Evolutionary conservation across 352 stramenopile species (phyloP), one percentile per base, ranked within the genome.

Genomic region (Elongisporangium prolatum): DNA sequence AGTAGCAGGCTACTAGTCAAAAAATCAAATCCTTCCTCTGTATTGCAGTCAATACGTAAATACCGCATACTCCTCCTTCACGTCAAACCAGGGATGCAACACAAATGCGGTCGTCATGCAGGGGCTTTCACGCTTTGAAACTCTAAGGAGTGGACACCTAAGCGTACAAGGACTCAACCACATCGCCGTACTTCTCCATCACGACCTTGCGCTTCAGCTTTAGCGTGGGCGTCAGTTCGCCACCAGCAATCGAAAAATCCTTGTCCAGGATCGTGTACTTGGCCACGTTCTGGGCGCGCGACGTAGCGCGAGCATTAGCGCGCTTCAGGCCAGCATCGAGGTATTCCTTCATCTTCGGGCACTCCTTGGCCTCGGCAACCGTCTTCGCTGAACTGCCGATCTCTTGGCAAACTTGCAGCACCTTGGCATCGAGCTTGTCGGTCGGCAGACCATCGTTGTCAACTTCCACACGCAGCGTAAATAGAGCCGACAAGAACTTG

Each of bases 141-240:
- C 7, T 34, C 24, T 34, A 34, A 34, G 24, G 24, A 34, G 24
- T 34, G 24, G 24, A 34, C 24, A 7, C 57, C 74, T 86, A 90
- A 28, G 68, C 67, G 72, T 98, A 98, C 28, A 98, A 71, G 38
- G 67, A 63, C 22, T 98, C 91, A 50, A 98, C 93, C 28, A 90
- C 54, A 34, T 91, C 72, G 7, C 73, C 75, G 72, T 98, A 97
- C 75, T 98, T 98, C 56, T 98, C 84, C 25, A 88, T 57, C 54
- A 97, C 91, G 44, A 97, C 51, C 65, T 89, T 88, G 57, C 95
- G 91, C 86, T 98, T 98, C 47, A 98, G 74, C 76, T 99, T 99
- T 60, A 98, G 78, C 63, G 96, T 98, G 37, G 96, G 93, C 52
- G 95, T 98, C n/a, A 99, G 75, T 65, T 98, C 95, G 58, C 91